Conservation (phyloP, 2,329 filamentous ascomycete species). For the Aureobasidium pullulans region DNA sequence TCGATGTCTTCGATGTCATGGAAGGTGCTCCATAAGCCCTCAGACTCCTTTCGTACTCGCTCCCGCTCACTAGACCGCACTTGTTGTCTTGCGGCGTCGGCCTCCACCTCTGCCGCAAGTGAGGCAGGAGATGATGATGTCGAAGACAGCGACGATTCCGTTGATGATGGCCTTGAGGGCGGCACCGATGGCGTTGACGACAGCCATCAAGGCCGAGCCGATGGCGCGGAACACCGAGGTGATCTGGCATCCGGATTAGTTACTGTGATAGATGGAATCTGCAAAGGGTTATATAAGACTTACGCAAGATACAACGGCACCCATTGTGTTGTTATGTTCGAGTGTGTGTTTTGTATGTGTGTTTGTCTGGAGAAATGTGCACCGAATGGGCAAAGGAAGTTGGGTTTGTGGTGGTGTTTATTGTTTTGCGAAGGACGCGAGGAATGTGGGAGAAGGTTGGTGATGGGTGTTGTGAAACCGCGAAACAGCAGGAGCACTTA, state of each 20-base stretch:
- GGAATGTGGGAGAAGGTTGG: constrained; percentile 7
- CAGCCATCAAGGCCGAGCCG: constrained; percentile 39
- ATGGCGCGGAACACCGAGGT: constrained; percentile 40
- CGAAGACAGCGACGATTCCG: constrained; percentile 43
- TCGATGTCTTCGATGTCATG: background rate
- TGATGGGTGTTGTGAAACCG: background rate
- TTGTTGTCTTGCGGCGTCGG: constrained; percentile 30
- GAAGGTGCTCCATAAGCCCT: background rate
- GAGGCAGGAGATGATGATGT: constrained; percentile 42
- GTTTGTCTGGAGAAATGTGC: background rate
- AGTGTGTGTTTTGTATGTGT: background rate
- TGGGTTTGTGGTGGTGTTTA: background rate
- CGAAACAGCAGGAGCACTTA: constrained; percentile 11
- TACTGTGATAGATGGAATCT: background rate
- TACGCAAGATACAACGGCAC: constrained; percentile 79
- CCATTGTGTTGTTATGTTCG: constrained; percentile 48
- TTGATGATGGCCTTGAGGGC: constrained; percentile 39
- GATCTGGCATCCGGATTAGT: constrained; percentile 29
- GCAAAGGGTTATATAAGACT: constrained; percentile 29
- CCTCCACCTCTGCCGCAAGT: constrained; percentile 40
- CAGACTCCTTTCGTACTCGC: constrained; percentile 1
- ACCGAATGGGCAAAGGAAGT: background rate
- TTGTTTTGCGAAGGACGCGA: background rate
- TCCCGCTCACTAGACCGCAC: constrained; percentile 25
- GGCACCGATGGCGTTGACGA: constrained; percentile 40